Percentiles rank a stretch among this genome's conserved stretches.
Conservation (phyloP, 2,329 filamentous ascomycete genomes). For the Emmonsiellopsis sp. region DNA sequence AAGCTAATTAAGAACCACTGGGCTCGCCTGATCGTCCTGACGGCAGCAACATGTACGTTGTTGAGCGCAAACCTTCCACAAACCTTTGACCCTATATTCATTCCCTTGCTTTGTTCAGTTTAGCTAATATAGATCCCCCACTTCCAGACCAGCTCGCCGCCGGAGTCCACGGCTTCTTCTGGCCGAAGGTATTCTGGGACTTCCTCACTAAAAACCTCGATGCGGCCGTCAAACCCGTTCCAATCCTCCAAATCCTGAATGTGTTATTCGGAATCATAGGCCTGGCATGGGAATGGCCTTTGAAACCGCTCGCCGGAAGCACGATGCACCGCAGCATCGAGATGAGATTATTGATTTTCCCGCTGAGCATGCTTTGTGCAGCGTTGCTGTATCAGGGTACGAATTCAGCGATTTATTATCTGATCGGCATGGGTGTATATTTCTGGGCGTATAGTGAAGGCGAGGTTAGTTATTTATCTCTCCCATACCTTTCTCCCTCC, state of each 20-base stretch:
- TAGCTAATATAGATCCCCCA: conserved; percentile 1
- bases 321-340: conserved; percentile 80
- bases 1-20: conserved; percentile 99
- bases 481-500: neutral
- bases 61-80: neutral
- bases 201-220: conserved; percentile 89
- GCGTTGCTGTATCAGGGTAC: conserved; percentile 84
- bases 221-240: conserved; percentile 74
- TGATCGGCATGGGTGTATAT: conserved; percentile 76
- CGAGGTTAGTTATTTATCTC: conserved; percentile 58
- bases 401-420: conserved; percentile 84
- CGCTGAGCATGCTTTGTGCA: conserved; percentile 64
- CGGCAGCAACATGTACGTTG: conserved; percentile 63
- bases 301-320: conserved; percentile 67
- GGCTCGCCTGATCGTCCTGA: conserved; percentile 87
- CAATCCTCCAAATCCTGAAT: conserved; percentile 83
- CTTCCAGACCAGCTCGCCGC: conserved; percentile 72
- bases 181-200: conserved; percentile 98
- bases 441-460: conserved; percentile 97
- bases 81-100: neutral
- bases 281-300: conserved; percentile 84
- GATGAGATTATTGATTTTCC: conserved; percentile 71
- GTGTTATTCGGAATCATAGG: conserved; percentile 69
- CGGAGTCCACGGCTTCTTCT: conserved; percentile 83
- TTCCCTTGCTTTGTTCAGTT: neutral